Evolutionary conservation across 495 filamentous ascomycete species (phyloP).

Genomic region (Penicillium herquei): DNA sequence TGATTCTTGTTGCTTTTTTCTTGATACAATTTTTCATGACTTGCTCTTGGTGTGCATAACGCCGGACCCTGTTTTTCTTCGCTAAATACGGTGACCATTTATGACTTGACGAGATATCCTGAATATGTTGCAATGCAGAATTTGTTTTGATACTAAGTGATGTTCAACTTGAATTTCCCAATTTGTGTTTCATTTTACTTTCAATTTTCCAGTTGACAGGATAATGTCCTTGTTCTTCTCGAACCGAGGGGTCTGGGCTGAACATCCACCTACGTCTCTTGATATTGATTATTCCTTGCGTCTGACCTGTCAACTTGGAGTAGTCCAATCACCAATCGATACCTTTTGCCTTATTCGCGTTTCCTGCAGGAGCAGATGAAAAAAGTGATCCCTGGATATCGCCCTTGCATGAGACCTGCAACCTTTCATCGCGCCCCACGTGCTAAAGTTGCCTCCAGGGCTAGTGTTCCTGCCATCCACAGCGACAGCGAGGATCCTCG

Average conservation of each 20-base stretch:
- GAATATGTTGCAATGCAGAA: slow-evolving; percentile 19
- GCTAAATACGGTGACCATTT: slow-evolving; percentile 11
- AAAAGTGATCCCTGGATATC: slow-evolving; percentile 1
- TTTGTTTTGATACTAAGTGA: slow-evolving; percentile 1
- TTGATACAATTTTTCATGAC: slow-evolving; percentile 1
- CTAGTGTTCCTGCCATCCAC: slow-evolving; percentile 10
- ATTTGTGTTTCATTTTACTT: slow-evolving; percentile 8
- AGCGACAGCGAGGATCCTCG: slow-evolving; percentile 5
- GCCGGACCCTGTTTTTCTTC: not conserved
- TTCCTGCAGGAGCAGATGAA: slow-evolving; percentile 12
- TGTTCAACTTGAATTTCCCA: not conserved
- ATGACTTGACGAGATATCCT: slow-evolving; percentile 27
- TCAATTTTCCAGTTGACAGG: not conserved
- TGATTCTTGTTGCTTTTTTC: slow-evolving; percentile 1
- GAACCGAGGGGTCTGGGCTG: too few species aligned
- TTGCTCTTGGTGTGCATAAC: not conserved
- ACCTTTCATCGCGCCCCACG: slow-evolving; percentile 19
- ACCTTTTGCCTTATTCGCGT: not conserved
- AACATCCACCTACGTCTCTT: slow-evolving; percentile 5
- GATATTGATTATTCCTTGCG: slow-evolving; percentile 27
- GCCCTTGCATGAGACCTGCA: slow-evolving; percentile 21
- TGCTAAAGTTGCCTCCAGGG: slow-evolving; percentile 3
- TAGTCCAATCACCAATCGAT: slow-evolving; percentile 1
- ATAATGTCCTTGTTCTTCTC: not conserved
- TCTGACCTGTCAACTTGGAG: slow-evolving; percentile 17